Base-by-base conservation (phyloP, 306 rosid species). In the Medicago ruthenica region DNA sequence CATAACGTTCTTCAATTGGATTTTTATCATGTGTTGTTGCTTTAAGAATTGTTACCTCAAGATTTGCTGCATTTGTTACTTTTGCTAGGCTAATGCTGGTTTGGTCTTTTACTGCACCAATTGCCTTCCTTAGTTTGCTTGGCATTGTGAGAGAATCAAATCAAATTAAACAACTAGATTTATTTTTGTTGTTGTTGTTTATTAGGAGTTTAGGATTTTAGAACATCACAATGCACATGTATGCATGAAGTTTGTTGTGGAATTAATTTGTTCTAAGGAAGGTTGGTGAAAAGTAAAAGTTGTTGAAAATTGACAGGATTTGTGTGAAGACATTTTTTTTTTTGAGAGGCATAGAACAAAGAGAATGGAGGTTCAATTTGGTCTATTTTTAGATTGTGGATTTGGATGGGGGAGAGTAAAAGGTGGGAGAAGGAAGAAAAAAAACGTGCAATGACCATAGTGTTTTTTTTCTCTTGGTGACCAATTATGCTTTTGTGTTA, bases 41-140 rank as follows among this genome's bases (percentile, higher is more conserved):
- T 36, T 83, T 87, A 18, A 92, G 89, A 75, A 95, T 73, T 7
- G 74, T 57, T 6, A 95, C 88, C 45, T 95, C 97, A 5, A 95
- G 83, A 77, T 83, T 88, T 48, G 87, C 86, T 11, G 90, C 87
- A 76, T 76, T 79, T 17, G 83, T 81, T 48, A 92, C 97, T 83
- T 87, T 95, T 7, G 96, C 97, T 4, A 95, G 79, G 88, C 99
- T 81, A 37, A 95, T 85, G 90, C 98, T 95, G 13, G 97, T 95
- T 48, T 95, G 97, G 78, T 95, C 99, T 68, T 95, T 95, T 51
- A 95, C 97, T 48, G 93, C 97, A 15, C 97, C 97, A 66, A 92
- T 71, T 9, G 97, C 98, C 81, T 88, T 92, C 67, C 94, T 84
- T 8, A 95, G 79, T 83, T 85, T 92, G 93, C 97, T 92, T 44